A percentile compares a stretch with the other conserved stretches of the same genome.
Evolutionary conservation across 2,329 filamentous ascomycete species (phyloP).

Genomic region (Aspergillus latus): DNA sequence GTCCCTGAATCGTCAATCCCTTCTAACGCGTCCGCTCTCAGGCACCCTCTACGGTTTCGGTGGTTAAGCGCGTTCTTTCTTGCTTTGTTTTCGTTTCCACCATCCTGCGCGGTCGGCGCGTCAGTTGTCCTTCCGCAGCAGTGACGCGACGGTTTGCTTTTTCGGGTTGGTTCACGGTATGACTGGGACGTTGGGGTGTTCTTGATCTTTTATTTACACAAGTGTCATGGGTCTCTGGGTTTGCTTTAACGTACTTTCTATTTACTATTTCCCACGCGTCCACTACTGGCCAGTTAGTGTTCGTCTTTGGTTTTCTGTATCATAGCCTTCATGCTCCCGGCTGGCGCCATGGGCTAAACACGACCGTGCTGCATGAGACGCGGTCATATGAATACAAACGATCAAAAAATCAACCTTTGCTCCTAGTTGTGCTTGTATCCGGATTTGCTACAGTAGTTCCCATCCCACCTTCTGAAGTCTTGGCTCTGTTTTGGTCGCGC

Average conservation of each 20-base stretch:
- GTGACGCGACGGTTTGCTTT: constrained; percentile 39
- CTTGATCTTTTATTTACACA: constrained; percentile 39
- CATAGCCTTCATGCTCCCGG: constrained; percentile 41
- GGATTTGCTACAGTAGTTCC: background rate
- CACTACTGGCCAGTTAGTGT: constrained; percentile 43
- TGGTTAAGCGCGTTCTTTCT: constrained; percentile 60
- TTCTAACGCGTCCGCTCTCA: constrained; percentile 25
- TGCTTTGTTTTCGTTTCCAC: constrained; percentile 29
- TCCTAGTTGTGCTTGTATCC: background rate
- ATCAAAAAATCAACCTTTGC: constrained; percentile 18
- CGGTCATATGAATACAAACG: constrained; percentile 41
- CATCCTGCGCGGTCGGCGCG: constrained; percentile 37
- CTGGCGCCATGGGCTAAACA: constrained; percentile 37
- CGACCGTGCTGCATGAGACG: constrained; percentile 27
- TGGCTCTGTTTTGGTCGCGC: background rate
- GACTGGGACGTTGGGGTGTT: constrained; percentile 48
- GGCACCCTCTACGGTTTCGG: constrained; percentile 85
- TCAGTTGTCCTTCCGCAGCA: constrained; percentile 31
- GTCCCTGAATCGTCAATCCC: constrained; percentile 3
- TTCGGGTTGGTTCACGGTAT: constrained; percentile 45
- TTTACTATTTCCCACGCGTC: constrained; percentile 36
- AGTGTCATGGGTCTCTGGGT: constrained; percentile 46
- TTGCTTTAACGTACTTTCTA: constrained; percentile 39
- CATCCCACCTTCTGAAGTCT: too few relatives aligned
- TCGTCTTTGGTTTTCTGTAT: constrained; percentile 43